Base-by-base conservation (phyloP, 192 early-diverging fungal genomes). In the Coemansia sp. region DNA sequence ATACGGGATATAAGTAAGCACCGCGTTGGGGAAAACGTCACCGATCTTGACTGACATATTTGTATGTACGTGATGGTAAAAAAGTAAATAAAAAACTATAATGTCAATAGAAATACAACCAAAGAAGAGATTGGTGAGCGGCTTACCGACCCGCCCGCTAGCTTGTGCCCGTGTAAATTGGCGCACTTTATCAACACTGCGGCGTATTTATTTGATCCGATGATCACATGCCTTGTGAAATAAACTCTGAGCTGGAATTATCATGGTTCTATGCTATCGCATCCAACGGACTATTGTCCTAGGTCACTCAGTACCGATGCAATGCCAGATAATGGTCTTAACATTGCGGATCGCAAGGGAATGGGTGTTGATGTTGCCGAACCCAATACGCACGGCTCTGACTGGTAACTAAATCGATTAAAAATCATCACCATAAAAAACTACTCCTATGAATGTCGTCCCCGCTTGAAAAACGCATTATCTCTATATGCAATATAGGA, bases 1-100 rank as follows among this genome's bases (percentile, higher is more conserved):
- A n/a, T 80, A 85, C 61, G 82, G 82, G 18, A 79, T 44, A 70
- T 87, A 89, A 59, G 85, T 86, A 61, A 89, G 86, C n/a, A 77
- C 72, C 22, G 85, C 68, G 38, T 84, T 71, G 42, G 88, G 88
- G 44, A 89, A 76, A 12, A 76, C 78, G 66, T 89, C 88, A 78
- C 88, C 88, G 57, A 87, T 80, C 73, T 85, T 65, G 69, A 88
- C 84, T 65, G 73, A 20, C 81, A 84, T 80, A 44, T 46, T 46
- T 31, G 20, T 5, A 20, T 20, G 20, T 24, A 12, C 59, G 27
- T 52, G 44, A 18, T 51, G 20, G 24, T 20, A n/a, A 34, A 8
- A 24, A 57, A 40, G 18, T 29, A 20, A 43, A 16, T 52, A 52
- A 52, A 34, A 42, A 52, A 3, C n/a, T 54, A 3, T 12, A 16